These are phyloP conservation scores for Candida insectorum DNA, from an alignment of 805 yeast species.

Conservation along the genomic window DNA sequence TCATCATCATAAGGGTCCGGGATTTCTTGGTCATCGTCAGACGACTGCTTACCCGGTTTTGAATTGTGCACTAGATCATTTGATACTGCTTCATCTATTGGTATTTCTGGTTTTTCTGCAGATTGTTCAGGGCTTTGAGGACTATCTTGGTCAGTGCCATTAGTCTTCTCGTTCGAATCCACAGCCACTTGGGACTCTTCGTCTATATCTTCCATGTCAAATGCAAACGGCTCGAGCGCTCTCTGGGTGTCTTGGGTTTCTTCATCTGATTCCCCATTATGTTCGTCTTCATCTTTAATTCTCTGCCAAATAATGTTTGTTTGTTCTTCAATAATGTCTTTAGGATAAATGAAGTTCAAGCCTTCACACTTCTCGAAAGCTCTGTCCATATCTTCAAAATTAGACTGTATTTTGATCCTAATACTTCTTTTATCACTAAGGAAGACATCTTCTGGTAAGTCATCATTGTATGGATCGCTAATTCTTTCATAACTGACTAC, in stretches of 20 bases:
- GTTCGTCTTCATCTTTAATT: constrained; percentile 7
- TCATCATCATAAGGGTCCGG: constrained; percentile 5
- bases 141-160: no score
- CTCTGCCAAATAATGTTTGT: constrained; percentile 5
- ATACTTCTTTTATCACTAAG: constrained; percentile 7
- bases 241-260: no score
- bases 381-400: constrained; percentile 11
- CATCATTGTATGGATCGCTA: constrained; percentile 3
- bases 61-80: no score
- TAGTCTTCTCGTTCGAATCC: no score
- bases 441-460: constrained; percentile 3
- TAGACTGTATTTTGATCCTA: constrained; percentile 7
- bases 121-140: no score
- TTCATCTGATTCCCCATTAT: no score
- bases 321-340: constrained; percentile 14
- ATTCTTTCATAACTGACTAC: constrained; percentile 9
- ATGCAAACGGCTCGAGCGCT: no score
- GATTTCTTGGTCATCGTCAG: constrained; percentile 4
- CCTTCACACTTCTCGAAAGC: constrained; percentile 20
- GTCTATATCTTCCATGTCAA: no score
- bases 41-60: no score
- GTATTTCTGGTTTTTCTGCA: background rate
- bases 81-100: no score
- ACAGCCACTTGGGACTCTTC: no score
- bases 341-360: constrained; percentile 23